phyloP scores from a whole-genome alignment of 2,329 filamentous ascomycete genomes.

The Ceratocystis lukuohia region DNA sequence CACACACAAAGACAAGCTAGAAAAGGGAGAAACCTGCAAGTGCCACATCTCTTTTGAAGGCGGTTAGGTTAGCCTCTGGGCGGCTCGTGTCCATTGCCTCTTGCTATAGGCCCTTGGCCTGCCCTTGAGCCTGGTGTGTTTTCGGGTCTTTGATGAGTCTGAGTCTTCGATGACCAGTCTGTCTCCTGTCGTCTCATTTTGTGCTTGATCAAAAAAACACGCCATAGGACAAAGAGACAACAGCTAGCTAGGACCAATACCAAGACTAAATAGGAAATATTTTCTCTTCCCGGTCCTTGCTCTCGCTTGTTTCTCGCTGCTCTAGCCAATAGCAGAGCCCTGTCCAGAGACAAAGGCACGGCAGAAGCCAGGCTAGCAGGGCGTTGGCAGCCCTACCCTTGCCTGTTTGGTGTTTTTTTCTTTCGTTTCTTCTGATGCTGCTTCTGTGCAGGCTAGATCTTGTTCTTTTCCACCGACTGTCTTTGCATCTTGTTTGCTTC shows the following conservation, averaged over 20 bases:
- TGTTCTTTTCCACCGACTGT: no score
- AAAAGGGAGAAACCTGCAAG: not conserved
- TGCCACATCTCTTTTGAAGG: not conserved
- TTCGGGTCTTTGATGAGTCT: not conserved
- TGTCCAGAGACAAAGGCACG: constrained; percentile 3
- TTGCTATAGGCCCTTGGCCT: no score
- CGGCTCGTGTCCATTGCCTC: not conserved
- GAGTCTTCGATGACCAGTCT: not conserved
- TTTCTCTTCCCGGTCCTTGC: not conserved
- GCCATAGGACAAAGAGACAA: not conserved
- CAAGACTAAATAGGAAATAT: constrained; percentile 7
- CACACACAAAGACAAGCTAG: not conserved
- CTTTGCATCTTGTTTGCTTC: not conserved
- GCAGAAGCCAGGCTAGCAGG: not conserved
- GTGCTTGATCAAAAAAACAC: not conserved
- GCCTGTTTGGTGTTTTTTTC: not conserved
- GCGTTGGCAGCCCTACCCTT: not conserved
- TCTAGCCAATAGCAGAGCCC: not conserved
- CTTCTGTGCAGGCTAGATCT: not conserved
- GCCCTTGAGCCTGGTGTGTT: not conserved
- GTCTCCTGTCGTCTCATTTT: not conserved
- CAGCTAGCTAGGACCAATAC: not conserved
- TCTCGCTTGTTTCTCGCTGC: not conserved
- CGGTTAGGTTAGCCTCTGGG: not conserved
- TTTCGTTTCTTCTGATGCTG: not conserved